Base-by-base conservation (phyloP, 1,284 basidiomycete genomes). In the Boletus subluridellus region DNA sequence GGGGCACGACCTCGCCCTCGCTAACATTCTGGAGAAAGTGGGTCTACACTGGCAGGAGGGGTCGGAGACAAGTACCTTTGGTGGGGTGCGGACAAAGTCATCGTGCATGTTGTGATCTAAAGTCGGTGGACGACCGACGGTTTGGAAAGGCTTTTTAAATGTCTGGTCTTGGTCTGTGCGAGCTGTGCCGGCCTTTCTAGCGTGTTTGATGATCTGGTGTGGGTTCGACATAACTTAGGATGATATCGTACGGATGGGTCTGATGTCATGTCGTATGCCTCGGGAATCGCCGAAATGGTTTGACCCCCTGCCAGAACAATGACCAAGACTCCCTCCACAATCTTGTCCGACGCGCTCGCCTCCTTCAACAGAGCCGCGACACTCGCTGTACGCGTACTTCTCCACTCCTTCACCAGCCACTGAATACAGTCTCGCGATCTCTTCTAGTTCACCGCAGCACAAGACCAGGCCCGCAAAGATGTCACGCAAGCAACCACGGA, bases 401-500 rank as follows among this genome's bases (percentile, higher is more conserved):
- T 55, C 12, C 49, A 46, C 49, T n/a, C 5, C 38, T n/a, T 35
- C n/a, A 26, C 41, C 12, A n/a, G n/a, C 24, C 28, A 46, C 65
- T 60, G 15, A 60, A 38, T 9, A n/a, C 39, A 24, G n/a, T 47
- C 26, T 41, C 52, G 24, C 41, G 44, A 28, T 24, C 6, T 37
- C 46, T 37, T 48, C 35, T 26, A 84, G 82, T 74, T 84, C 60
- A 69, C 77, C 28, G 72, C 77, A 49, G 69, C 77, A 21, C 82
- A 84, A 57, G 74, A 73, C 17, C 75, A 78, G 59, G 72, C 76
- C 15, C 78, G 76, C 62, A 68, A 70, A 54, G 78, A 82, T 54
- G 73, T 85, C 59, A 73, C 78, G 52, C 77, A 78, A 39, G 76
- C 77, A 4, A 65, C 73, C 39, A 67, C 77, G 9, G 82, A 86